phyloP scores from a whole-genome alignment of 495 filamentous ascomycete species.

The Gamarada debralockiae region DNA sequence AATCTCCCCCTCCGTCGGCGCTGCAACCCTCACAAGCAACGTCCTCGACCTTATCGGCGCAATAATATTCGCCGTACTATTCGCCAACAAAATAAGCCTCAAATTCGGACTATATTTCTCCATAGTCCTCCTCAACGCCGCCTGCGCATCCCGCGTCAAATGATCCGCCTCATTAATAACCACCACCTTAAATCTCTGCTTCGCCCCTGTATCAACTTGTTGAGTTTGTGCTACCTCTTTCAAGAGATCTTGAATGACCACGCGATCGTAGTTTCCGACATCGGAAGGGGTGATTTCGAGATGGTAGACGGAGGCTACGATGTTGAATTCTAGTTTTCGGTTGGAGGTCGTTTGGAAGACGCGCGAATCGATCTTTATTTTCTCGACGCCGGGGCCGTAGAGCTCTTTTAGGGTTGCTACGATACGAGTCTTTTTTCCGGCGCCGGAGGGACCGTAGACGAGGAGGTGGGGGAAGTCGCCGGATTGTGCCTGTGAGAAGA shows the following conservation, averaged over 20 bases:
- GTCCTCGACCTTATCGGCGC: constrained; percentile 89
- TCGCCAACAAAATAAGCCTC: constrained; percentile 85
- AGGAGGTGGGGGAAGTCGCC: constrained; percentile 97
- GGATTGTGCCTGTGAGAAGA: constrained; percentile 70
- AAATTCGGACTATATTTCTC: constrained; percentile 98
- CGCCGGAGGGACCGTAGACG: constrained; percentile 92
- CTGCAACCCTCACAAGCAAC: constrained; percentile 85
- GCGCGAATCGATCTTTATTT: constrained; percentile 95
- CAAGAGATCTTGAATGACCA: constrained; percentile 90
- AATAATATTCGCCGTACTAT: constrained; percentile 95
- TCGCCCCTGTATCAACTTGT: constrained; percentile 86
- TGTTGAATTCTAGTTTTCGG: constrained; percentile 98
- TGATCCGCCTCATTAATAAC: constrained; percentile 99
- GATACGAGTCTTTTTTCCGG: constrained; percentile 96
- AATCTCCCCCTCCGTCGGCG: constrained; percentile 83
- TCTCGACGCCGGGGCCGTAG: constrained; percentile 88
- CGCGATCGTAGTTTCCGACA: constrained; percentile 93
- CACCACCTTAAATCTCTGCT: constrained; percentile 94
- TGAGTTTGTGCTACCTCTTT: constrained; percentile 99
- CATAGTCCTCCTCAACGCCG: constrained; percentile 92
- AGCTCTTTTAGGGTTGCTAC: constrained; percentile 90
- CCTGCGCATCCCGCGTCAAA: constrained; percentile 90
- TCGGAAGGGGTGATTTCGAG: constrained; percentile 97
- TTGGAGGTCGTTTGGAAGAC: constrained; percentile 94
- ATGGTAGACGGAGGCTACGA: constrained; percentile 92